Evolutionary conservation across 2,329 filamentous ascomycete species (phyloP).

Genomic region (Xylaria arbuscula): DNA sequence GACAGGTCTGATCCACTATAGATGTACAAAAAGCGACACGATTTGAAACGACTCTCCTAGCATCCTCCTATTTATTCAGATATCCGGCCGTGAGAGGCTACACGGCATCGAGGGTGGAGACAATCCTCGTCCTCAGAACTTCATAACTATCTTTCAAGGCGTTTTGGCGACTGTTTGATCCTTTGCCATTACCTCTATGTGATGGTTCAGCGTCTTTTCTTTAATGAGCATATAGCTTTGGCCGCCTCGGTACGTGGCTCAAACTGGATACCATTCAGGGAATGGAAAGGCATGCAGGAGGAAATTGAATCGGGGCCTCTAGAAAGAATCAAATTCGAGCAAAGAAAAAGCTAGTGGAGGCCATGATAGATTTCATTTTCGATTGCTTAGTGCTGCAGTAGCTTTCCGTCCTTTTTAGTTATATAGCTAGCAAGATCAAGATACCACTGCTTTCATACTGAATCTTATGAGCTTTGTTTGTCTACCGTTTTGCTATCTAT

Average conservation of each 20-base stretch:
- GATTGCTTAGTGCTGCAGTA: conserved; percentile 19
- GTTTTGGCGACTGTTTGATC: conserved; percentile 36
- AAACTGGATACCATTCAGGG: conserved; percentile 33
- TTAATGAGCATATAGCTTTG: conserved; percentile 20
- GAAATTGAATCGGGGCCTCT: conserved; percentile 2
- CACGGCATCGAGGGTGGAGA: conserved; percentile 23
- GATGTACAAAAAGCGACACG: conserved; percentile 49
- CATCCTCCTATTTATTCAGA: conserved; percentile 41
- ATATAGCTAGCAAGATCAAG: conserved; percentile 24
- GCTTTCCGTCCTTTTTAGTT: conserved; percentile 13
- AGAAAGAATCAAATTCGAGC: conserved; percentile 11
- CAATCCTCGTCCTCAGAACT: conserved; percentile 26
- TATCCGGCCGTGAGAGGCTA: conserved; percentile 43
- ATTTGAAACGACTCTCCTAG: conserved; percentile 47
- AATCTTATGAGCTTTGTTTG: neutral
- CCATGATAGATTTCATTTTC: conserved; percentile 33
- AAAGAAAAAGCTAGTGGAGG: conserved; percentile 1
- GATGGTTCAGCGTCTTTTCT: conserved; percentile 16
- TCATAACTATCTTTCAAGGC: conserved; percentile 31
- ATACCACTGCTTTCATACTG: conserved; percentile 29
- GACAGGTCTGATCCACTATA: conserved; percentile 34
- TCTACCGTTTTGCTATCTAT: conserved; percentile 10
- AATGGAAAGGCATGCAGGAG: conserved; percentile 6
- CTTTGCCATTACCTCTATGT: conserved; percentile 14
- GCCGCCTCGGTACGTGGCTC: conserved; percentile 22